Conservation (phyloP, 805 yeast species). For the Pichia californica region DNA sequence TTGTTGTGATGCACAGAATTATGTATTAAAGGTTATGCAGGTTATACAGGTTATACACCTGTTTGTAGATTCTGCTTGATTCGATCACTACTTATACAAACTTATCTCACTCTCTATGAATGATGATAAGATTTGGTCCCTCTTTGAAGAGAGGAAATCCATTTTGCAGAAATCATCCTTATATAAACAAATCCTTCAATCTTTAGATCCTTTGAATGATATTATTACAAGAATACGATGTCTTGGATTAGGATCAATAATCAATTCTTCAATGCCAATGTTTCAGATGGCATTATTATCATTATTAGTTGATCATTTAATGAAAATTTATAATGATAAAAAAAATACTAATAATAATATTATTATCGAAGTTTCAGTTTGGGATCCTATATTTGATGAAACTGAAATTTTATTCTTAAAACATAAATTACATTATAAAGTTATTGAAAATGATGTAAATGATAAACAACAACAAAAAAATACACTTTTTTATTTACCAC, state of each 20-base stretch:
- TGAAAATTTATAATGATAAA: neutral
- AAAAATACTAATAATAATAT: neutral
- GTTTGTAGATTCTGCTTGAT: too few relatives aligned
- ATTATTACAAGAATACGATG: slow-evolving; percentile 22
- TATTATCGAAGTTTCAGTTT: slow-evolving; percentile 16
- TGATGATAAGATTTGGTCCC: too few relatives aligned
- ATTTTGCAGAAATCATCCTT: neutral
- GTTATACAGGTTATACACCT: too few relatives aligned
- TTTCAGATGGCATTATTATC: slow-evolving; percentile 25
- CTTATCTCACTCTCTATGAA: too few relatives aligned
- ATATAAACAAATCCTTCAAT: neutral
- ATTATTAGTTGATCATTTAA: slow-evolving; percentile 12
- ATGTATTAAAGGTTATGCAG: too few relatives aligned
- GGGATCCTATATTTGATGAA: slow-evolving; percentile 28
- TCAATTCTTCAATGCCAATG: slow-evolving; percentile 19
- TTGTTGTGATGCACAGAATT: too few relatives aligned
- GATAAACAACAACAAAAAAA: neutral
- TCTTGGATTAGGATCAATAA: slow-evolving; percentile 27
- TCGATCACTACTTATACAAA: too few relatives aligned
- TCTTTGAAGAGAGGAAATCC: too few relatives aligned
- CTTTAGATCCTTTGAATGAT: neutral
- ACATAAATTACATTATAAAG: slow-evolving; percentile 10
- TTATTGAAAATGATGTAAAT: slow-evolving; percentile 13
- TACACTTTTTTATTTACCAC: slow-evolving; percentile 28
- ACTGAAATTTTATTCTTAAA: slow-evolving; percentile 19